phyloP scores from a whole-genome alignment of 306 rosid species.

The Quercus agrifolia region DNA sequence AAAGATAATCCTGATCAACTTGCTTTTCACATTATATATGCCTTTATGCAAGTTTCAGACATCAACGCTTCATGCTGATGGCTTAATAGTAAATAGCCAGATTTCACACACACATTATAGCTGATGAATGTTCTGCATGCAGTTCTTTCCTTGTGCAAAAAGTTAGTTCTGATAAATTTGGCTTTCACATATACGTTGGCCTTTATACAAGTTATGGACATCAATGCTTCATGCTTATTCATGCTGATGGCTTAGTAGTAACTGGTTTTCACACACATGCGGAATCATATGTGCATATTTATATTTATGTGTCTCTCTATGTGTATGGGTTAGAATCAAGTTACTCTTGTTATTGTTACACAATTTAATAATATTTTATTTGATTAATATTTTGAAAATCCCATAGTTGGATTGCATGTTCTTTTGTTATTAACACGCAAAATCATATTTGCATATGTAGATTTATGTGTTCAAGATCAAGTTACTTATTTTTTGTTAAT shows the following conservation, averaged over 20 bases:
- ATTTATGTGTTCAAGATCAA: too few relatives aligned
- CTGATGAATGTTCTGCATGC: constrained; percentile 9
- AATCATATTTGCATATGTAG: too few relatives aligned
- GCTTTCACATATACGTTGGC: neutral
- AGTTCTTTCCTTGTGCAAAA: constrained; percentile 16
- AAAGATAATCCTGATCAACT: neutral
- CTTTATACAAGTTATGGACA: neutral
- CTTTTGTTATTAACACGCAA: too few relatives aligned
- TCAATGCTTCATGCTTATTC: neutral
- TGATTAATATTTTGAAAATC: neutral
- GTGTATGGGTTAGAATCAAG: too few relatives aligned
- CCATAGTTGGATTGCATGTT: too few relatives aligned
- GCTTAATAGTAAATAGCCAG: neutral
- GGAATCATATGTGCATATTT: too few relatives aligned
- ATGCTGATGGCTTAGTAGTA: neutral
- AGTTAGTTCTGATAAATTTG: neutral
- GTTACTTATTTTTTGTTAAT: too few relatives aligned
- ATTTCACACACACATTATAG: neutral
- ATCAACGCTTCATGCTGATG: neutral
- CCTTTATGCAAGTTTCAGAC: neutral
- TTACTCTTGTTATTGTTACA: too few relatives aligned
- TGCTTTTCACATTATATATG: neutral
- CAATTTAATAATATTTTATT: neutral
- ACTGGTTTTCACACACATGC: neutral
- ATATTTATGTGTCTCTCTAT: too few relatives aligned